phyloP scores from a whole-genome alignment of 2,329 filamentous ascomycete genomes.

The Alternaria angustiovoidea region DNA sequence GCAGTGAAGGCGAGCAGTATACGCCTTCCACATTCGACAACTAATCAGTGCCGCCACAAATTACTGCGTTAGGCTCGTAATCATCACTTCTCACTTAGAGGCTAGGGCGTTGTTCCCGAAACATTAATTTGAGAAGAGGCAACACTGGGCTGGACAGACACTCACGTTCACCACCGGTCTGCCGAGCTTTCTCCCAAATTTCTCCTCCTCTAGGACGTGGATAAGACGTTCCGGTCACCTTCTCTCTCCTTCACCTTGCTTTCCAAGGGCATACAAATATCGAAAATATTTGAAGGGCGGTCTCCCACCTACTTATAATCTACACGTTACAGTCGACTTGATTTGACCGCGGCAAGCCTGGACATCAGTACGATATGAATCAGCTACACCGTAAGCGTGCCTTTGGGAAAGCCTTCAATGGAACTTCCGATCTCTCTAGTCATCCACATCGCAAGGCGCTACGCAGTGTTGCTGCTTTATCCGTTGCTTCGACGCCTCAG shows the following conservation, averaged over 20 bases:
- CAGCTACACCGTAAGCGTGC: slow-evolving; percentile 24
- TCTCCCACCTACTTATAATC: background rate
- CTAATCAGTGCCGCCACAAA: background rate
- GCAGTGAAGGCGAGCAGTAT: background rate
- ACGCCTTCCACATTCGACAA: background rate
- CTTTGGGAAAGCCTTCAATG: slow-evolving; percentile 28
- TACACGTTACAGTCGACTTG: background rate
- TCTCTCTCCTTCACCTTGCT: background rate
- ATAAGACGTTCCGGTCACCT: background rate
- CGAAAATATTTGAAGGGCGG: background rate
- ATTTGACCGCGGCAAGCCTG: background rate
- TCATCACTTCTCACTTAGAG: background rate
- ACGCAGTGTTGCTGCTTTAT: background rate
- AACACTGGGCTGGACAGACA: background rate
- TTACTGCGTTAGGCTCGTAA: background rate
- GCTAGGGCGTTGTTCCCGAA: background rate
- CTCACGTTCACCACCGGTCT: slow-evolving; percentile 7
- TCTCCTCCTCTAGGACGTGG: background rate
- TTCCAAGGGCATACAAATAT: background rate
- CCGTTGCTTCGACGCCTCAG: slow-evolving; percentile 1
- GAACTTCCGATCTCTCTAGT: background rate
- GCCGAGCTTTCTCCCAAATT: background rate
- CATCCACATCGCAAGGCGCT: slow-evolving; percentile 8
- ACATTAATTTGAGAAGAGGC: background rate
- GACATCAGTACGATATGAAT: slow-evolving; percentile 1